Conservation (phyloP, 495 filamentous ascomycete species). For the Evansstolkia leycettana region DNA sequence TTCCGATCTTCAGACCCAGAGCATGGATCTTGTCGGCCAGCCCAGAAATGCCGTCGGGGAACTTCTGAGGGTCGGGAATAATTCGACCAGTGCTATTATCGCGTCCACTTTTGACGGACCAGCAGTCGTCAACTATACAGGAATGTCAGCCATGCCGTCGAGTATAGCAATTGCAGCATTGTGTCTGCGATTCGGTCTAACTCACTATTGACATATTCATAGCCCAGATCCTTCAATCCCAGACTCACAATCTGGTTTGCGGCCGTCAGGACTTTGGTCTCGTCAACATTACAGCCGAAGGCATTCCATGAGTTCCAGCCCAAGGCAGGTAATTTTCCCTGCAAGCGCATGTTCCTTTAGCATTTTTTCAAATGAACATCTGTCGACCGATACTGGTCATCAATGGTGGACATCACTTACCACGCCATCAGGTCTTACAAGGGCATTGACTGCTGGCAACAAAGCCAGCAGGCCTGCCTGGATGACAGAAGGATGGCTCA, state of each 20-base stretch:
- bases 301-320: constrained; percentile 54
- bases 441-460: constrained; percentile 10
- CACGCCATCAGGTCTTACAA: constrained; percentile 16
- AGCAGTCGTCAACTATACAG: constrained; percentile 45
- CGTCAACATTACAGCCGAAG: constrained; percentile 43
- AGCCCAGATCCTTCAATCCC: constrained; percentile 51
- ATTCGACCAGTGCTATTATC: constrained; percentile 36
- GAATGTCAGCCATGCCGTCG: constrained; percentile 7
- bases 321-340: constrained; percentile 41
- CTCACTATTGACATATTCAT: constrained; percentile 49
- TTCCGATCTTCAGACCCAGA: constrained; percentile 51
- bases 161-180: constrained; percentile 1
- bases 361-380: neutral
- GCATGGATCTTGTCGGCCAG: constrained; percentile 45
- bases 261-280: constrained; percentile 36
- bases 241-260: constrained; percentile 36
- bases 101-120: constrained; percentile 38
- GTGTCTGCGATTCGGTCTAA: constrained; percentile 16
- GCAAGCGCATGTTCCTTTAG: no score
- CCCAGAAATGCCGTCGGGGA: constrained; percentile 50
- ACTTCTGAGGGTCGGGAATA: constrained; percentile 43
- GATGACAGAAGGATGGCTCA: neutral
- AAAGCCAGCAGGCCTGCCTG: constrained; percentile 6
- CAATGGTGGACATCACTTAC: constrained; percentile 7
- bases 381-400: neutral